These are phyloP conservation scores for Ascochyta lentis DNA, from an alignment of 2,329 filamentous ascomycete species.

Conservation along the genomic window DNA sequence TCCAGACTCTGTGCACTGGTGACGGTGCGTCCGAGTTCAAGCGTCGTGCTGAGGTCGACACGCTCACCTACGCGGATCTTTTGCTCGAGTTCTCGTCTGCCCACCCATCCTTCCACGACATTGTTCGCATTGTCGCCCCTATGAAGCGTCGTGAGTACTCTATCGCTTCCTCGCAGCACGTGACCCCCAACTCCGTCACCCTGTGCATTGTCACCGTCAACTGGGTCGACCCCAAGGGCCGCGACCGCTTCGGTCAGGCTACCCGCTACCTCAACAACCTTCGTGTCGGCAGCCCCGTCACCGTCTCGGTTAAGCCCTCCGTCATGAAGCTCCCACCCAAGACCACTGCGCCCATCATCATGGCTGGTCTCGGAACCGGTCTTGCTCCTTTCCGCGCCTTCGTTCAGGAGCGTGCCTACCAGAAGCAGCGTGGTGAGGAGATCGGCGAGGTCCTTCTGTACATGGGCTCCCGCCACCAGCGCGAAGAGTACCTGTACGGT, in stretches of 20 bases:
- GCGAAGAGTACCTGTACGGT: conserved; percentile 97
- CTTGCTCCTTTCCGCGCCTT: conserved; percentile 99
- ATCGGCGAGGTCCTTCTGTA: conserved; percentile 94
- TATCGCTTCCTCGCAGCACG: conserved; percentile 96
- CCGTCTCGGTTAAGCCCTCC: conserved; percentile 94
- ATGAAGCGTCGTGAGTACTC: conserved; percentile 98
- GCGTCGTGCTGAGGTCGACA: conserved; percentile 87
- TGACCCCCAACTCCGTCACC: conserved; percentile 85
- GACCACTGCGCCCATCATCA: conserved; percentile 92
- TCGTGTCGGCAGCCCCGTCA: conserved; percentile 76
- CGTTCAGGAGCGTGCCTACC: conserved; percentile 96
- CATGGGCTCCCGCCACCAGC: conserved; percentile 95
- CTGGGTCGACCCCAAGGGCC: conserved; percentile 89
- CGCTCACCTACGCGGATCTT: conserved; percentile 87
- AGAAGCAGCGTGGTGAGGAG: conserved; percentile 95
- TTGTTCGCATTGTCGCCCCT: conserved; percentile 84
- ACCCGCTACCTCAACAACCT: conserved; percentile 87
- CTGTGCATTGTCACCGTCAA: conserved; percentile 97
- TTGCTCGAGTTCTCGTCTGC: conserved; percentile 90
- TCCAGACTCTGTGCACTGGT: conserved; percentile 73
- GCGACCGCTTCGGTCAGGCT: conserved; percentile 89
- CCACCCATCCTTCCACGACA: conserved; percentile 85
- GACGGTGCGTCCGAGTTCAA: conserved; percentile 92
- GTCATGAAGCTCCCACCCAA: conserved; percentile 97
- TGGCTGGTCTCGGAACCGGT: conserved; percentile 98